phyloP scores from a whole-genome alignment of 306 rosid genomes.

The Spatholobus suberectus region DNA sequence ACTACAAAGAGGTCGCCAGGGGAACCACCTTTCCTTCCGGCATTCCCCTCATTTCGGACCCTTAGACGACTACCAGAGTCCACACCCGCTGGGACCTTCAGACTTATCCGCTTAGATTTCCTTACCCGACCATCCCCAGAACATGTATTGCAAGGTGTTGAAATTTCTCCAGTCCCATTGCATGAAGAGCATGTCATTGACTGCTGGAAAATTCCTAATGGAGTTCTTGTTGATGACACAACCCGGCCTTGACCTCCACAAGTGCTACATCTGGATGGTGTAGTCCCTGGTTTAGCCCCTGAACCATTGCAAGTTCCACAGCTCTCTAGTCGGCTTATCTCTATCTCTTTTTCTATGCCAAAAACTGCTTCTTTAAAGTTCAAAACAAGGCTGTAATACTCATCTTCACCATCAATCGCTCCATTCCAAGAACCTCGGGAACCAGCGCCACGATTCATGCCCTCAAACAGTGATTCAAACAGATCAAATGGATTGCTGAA shows the following conservation, averaged over 20 bases:
- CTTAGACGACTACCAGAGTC: constrained; percentile 94
- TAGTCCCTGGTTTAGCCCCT: constrained; percentile 92
- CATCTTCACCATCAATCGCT: constrained; percentile 57
- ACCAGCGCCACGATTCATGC: constrained; percentile 54
- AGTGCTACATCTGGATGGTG: constrained; percentile 77
- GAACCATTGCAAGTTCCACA: constrained; percentile 94
- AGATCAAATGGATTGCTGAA: constrained; percentile 58
- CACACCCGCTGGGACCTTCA: constrained; percentile 94
- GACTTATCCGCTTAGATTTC: constrained; percentile 85
- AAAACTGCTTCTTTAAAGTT: constrained; percentile 94
- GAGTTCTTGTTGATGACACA: constrained; percentile 84
- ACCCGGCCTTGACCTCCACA: constrained; percentile 99
- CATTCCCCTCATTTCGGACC: constrained; percentile 91
- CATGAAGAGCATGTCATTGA: constrained; percentile 90
- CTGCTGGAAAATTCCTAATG: constrained; percentile 95
- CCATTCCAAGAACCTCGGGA: constrained; percentile 55
- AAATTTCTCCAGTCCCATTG: constrained; percentile 81
- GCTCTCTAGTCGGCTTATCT: constrained; percentile 82
- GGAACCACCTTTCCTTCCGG: constrained; percentile 85
- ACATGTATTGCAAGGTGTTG: constrained; percentile 90
- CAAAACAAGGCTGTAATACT: constrained; percentile 78
- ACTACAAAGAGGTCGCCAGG: constrained; percentile 90
- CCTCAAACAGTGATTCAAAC: constrained; percentile 52
- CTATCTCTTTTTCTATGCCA: constrained; percentile 92
- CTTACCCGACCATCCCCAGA: constrained; percentile 94